Conservation (phyloP, 2,329 filamentous ascomycete genomes). For the Xylaria hypoxylon region DNA sequence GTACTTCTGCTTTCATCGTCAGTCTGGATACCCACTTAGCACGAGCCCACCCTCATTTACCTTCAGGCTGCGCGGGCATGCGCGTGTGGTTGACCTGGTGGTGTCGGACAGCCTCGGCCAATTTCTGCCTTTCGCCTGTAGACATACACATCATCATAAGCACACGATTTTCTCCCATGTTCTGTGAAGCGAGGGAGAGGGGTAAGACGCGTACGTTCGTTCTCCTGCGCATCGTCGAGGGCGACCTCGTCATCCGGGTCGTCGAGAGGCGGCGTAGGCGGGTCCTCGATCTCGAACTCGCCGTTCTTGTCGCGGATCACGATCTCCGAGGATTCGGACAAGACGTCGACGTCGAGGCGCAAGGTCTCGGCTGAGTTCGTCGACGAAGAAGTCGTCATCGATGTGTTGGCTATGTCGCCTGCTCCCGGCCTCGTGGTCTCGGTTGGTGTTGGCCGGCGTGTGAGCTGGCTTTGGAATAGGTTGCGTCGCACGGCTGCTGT, state of each 20-base stretch:
- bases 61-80: conserved; percentile 72
- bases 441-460: conserved; percentile 62
- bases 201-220: conserved; percentile 59
- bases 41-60: conserved; percentile 54
- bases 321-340: conserved; percentile 64
- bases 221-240: conserved; percentile 68
- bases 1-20: conserved; percentile 63
- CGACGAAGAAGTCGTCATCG: conserved; percentile 44
- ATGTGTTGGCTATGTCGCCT: background rate
- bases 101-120: conserved; percentile 71
- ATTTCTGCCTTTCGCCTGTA: conserved; percentile 68
- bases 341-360: conserved; percentile 60
- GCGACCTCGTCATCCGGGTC: conserved; percentile 67
- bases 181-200: no score
- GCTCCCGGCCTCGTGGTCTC: conserved; percentile 18
- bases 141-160: conserved; percentile 36
- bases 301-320: conserved; percentile 72
- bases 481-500: conserved; percentile 61
- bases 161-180: conserved; percentile 14
- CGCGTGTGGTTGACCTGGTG: conserved; percentile 67
- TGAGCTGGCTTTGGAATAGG: conserved; percentile 70
- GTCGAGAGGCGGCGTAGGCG: conserved; percentile 64
- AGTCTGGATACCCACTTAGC: conserved; percentile 18
- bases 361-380: conserved; percentile 60
- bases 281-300: conserved; percentile 70